A percentile compares a stretch with the other conserved stretches of the same genome.
phyloP scores from a whole-genome alignment of 2,329 filamentous ascomycete genomes.

The Dactylellina parvicollis region DNA sequence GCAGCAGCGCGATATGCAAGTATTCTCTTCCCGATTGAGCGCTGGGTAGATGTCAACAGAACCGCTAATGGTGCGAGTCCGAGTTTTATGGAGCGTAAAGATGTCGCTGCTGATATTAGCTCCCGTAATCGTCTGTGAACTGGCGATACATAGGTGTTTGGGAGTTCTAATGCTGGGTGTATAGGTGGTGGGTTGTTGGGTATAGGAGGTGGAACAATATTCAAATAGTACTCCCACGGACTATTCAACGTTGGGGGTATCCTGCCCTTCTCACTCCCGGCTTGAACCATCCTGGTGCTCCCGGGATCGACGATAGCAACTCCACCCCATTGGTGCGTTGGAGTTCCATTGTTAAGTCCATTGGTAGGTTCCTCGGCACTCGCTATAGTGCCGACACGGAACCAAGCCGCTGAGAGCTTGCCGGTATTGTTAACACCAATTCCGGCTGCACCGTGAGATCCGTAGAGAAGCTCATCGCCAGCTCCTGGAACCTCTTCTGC shows the following conservation, averaged over 20 bases:
- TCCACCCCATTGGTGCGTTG: conserved; percentile 79
- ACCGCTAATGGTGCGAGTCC: conserved; percentile 89
- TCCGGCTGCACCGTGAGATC: conserved; percentile 63
- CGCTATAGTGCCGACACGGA: conserved; percentile 81
- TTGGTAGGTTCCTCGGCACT: conserved; percentile 62
- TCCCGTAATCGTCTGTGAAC: conserved; percentile 79
- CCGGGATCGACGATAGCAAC: conserved; percentile 86
- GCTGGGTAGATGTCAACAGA: conserved; percentile 87
- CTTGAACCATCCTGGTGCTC: conserved; percentile 88
- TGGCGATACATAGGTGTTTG: conserved; percentile 67
- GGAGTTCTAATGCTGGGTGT: conserved; percentile 64
- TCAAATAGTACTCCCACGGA: conserved; percentile 90
- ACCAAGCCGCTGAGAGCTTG: conserved; percentile 79
- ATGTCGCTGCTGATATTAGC: conserved; percentile 87
- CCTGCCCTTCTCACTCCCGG: conserved; percentile 83
- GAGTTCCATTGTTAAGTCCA: conserved; percentile 67
- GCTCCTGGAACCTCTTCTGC: conserved; percentile 67
- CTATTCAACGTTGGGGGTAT: conserved; percentile 79
- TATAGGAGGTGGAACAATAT: conserved; percentile 74
- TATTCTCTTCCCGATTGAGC: conserved; percentile 90
- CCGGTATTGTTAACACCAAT: conserved; percentile 62
- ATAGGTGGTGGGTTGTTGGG: conserved; percentile 68
- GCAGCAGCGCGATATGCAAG: conserved; percentile 79
- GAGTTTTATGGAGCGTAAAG: conserved; percentile 83
- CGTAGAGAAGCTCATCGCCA: conserved; percentile 72